These are phyloP conservation scores for Phytophthora tentaculata DNA, from an alignment of 352 stramenopile species.

Conservation along the genomic window DNA sequence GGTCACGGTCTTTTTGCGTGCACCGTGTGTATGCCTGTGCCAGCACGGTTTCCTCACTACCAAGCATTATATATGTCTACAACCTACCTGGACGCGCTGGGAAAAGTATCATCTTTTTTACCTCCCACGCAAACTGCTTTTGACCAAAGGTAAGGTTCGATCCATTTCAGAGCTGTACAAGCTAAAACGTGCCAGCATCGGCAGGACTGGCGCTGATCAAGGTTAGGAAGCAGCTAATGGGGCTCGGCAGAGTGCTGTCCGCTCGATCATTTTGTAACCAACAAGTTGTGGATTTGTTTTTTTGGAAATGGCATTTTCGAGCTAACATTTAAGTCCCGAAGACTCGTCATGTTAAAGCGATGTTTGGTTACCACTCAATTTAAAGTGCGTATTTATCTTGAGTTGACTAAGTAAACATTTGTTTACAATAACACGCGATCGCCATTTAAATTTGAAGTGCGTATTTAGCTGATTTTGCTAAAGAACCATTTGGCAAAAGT, in stretches of 20 bases:
- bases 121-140: constrained; percentile 12
- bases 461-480: too few species aligned
- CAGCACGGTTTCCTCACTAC: background rate
- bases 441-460: too few species aligned
- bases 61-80: constrained; percentile 7
- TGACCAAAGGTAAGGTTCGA: constrained; percentile 3
- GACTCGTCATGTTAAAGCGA: too few species aligned
- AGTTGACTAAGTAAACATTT: too few species aligned
- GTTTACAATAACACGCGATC: too few species aligned
- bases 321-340: too few species aligned
- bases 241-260: background rate
- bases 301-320: too few species aligned
- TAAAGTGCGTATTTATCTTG: background rate
- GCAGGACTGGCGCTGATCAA: background rate
- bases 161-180: constrained; percentile 13
- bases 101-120: constrained; percentile 24
- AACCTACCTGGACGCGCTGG: constrained; percentile 21
- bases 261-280: background rate
- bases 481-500: too few species aligned
- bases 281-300: too few species aligned
- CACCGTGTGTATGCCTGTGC: background rate
- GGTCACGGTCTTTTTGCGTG: constrained; percentile 12
- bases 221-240: background rate
- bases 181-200: background rate
- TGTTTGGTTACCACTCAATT: too few species aligned